Evolutionary conservation across 78 protist genomes (phyloP), one percentile per base, ranked within the genome.

Genomic region (Dictyostelium purpureum): DNA sequence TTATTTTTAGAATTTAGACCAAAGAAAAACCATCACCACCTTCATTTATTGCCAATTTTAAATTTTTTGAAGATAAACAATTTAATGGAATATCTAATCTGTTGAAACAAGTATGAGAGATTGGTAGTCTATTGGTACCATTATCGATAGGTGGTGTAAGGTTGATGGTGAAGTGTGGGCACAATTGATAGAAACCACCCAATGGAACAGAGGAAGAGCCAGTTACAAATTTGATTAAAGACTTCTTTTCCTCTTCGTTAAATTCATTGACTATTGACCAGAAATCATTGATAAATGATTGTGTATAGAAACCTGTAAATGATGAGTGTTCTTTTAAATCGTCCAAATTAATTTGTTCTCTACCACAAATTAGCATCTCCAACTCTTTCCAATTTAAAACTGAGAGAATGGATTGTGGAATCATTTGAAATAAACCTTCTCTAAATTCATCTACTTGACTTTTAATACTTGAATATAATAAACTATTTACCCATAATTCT

Each of bases 31-130:
- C 90, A 35, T 82, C 90, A 24, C 67, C 33, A 12, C 59, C 74
- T 40, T 80, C 89, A 7, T n/a, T 80, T 4, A 85, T 85, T 37
- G 91, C 79, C 10, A 61, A 12, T 33, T 56, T 21, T 73, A 85
- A 33, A 73, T 85, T 85, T 24, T 73, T 54, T 28, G 37, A 47
- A 16, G 69, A 40, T 38, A 33, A 38, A 35, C 59, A 59, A 33
- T 69, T 77, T 11, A 37, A 26, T 26, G 91, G 81, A 12, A 85
- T 85, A 59, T 85, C 91, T 40, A 85, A 42, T 12, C 91, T 57
- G 61, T 85, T 85, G 63, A 85, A 85, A 85, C 91, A 85, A 28
- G 91, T 85, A n/a, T 85, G 91, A 28, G 91, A 85, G 28, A 85
- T 65, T 35, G 91, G 91, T 45, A 85, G 54, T 45, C 91, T 52